Percentiles rank a stretch among this genome's conserved stretches.
These are phyloP conservation scores for Vicia villosa DNA, from an alignment of 306 rosid genomes.

Conservation along the genomic window DNA sequence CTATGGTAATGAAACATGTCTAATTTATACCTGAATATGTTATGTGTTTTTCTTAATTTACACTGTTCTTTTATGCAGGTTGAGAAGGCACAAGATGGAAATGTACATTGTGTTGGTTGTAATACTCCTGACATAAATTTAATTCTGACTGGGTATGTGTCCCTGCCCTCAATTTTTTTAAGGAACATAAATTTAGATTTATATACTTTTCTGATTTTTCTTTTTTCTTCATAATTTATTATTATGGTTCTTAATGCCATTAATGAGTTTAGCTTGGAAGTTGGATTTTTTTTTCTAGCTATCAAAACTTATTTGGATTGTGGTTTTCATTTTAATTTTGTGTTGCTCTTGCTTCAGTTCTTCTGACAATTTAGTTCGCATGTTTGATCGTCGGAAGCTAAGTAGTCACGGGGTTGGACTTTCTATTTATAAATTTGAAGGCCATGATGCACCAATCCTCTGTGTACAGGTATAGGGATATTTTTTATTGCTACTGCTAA, in stretches of 20 bases:
- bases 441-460: no score
- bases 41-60: no score
- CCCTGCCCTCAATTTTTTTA: constrained; percentile 1
- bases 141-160: constrained; percentile 84
- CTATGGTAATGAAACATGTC: background rate
- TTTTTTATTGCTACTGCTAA: no score
- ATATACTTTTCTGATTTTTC: background rate
- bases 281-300: constrained; percentile 26
- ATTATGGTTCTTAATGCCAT: constrained; percentile 15
- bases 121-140: constrained; percentile 74
- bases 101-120: constrained; percentile 98
- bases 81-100: constrained; percentile 84
- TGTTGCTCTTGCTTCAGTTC: constrained; percentile 60
- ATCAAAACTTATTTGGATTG: constrained; percentile 9
- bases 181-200: constrained; percentile 22
- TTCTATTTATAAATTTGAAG: no score
- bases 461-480: no score
- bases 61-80: constrained; percentile 55
- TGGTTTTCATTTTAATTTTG: constrained; percentile 24
- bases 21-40: no score
- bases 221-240: background rate
- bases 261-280: constrained; percentile 13
- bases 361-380: constrained; percentile 80
- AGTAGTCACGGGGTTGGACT: constrained; percentile 63
- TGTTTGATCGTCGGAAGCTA: constrained; percentile 93